phyloP scores from a whole-genome alignment of 345 rosid species.

The Heritiera fomes region DNA sequence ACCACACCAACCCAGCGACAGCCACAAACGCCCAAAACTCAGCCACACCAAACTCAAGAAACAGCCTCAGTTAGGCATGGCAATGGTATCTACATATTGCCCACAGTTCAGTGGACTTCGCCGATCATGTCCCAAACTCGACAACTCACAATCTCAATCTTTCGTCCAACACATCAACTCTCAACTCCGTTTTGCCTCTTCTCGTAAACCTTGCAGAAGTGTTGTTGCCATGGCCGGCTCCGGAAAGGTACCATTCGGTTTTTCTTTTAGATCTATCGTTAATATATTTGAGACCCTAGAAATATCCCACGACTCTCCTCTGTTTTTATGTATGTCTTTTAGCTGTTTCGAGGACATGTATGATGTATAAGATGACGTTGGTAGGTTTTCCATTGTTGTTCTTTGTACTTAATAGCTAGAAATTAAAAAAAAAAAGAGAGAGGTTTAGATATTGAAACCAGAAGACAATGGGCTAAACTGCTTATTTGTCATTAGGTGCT shows the following conservation, averaged over 20 bases:
- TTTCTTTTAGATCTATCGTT: neutral
- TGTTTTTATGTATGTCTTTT: neutral
- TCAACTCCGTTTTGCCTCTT: constrained; percentile 50
- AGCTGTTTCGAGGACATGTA: neutral
- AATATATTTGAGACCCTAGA: neutral
- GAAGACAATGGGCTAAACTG: neutral
- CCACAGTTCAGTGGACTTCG: constrained; percentile 61
- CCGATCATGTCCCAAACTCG: constrained; percentile 48
- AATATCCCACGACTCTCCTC: neutral
- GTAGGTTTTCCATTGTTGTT: neutral
- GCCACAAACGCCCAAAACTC: neutral
- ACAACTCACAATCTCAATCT: constrained; percentile 40
- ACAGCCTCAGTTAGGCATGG: constrained; percentile 37
- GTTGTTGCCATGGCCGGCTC: constrained; percentile 89
- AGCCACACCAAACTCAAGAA: neutral
- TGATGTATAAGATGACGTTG: neutral
- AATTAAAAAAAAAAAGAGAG: neutral
- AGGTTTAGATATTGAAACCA: neutral
- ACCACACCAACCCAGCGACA: neutral
- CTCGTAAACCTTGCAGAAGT: constrained; percentile 54
- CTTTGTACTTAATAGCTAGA: neutral
- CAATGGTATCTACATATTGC: constrained; percentile 53
- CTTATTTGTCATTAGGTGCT: neutral
- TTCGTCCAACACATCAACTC: constrained; percentile 45
- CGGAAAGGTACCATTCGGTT: constrained; percentile 60